Conservation (phyloP, 176 grass and related monocot genomes). For the Cenchrus purpureus region DNA sequence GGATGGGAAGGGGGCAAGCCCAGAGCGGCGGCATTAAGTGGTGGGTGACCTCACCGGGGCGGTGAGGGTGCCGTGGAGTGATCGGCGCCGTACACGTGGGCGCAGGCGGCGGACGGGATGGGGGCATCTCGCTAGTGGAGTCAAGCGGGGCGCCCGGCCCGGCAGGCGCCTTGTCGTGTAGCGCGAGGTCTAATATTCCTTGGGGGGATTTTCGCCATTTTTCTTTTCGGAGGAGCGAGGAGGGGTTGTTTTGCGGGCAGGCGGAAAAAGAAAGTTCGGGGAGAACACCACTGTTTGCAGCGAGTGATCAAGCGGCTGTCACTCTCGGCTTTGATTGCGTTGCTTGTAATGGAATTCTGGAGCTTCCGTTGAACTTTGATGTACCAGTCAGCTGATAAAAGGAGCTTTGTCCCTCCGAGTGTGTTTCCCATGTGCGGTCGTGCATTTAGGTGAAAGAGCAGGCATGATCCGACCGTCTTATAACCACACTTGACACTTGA, state of each 20-base stretch:
- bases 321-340: constrained; percentile 35
- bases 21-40: constrained; percentile 44
- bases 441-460: not conserved
- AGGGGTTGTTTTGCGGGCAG: not conserved
- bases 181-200: constrained; percentile 40
- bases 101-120: constrained; percentile 15
- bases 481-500: too few species aligned
- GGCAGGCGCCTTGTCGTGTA: constrained; percentile 59
- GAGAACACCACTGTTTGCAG: not conserved
- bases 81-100: constrained; percentile 66
- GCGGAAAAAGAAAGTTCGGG: not conserved
- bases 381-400: not conserved
- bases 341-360: constrained; percentile 12
- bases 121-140: constrained; percentile 64
- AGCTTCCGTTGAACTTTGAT: not conserved
- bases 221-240: not conserved
- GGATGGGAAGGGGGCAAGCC: not conserved
- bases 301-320: constrained; percentile 28
- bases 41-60: constrained; percentile 46
- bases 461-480: not conserved
- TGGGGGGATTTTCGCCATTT: constrained; percentile 7
- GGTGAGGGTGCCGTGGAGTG: constrained; percentile 22
- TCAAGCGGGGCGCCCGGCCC: constrained; percentile 38
- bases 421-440: not conserved
- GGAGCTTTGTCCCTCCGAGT: not conserved